Evolutionary conservation across 352 stramenopile genomes (phyloP), one percentile per base, ranked within the genome.

Genomic region (Peronosclerospora sorghi): DNA sequence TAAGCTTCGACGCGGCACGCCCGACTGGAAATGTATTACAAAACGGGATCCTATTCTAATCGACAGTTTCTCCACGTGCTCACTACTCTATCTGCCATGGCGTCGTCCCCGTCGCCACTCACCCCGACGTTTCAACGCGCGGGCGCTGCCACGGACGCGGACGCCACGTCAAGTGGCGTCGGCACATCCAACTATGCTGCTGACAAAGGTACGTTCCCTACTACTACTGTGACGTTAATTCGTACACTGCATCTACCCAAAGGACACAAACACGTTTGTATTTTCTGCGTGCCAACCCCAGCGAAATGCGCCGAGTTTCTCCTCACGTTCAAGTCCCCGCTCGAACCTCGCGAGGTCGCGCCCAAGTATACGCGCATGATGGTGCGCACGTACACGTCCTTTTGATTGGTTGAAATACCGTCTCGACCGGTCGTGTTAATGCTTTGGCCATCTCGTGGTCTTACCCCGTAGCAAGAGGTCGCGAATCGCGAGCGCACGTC

Each of bases 301-400:
- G 79, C 66, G 8, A 92, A 88, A 62, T 88, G 74, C 48, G 51
- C 65, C n/a, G 48, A 66, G 14, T 92, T 92, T 53, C 50, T 92
- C 37, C 39, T 68, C 5, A 74, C 73, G 19, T 92, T 83, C 42
- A 72, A 57, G 30, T 89, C 74, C n/a, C 81, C 86, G 44, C 48
- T 89, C 41, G 73, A 86, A 48, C 72, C 86, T 3, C 57, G 71
- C 0, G 47, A 45, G 17, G 59, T 73, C 13, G 70, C 51, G 13
- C 74, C 76, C 36, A 92, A 92, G 60, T 92, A 92, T 28, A 51
- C 60, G 43, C 73, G 72, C 30, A 86, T 92, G 57, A 26, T 92
- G 73, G 79, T 92, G 59, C 38, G 5, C 3, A 10, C 23, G 1
- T 35, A 12, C n/a, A 7, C 21, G 28, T n/a, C 0, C n/a, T 15